Conservation (phyloP, 2,329 filamentous ascomycete genomes). For the Claviceps maximensis region DNA sequence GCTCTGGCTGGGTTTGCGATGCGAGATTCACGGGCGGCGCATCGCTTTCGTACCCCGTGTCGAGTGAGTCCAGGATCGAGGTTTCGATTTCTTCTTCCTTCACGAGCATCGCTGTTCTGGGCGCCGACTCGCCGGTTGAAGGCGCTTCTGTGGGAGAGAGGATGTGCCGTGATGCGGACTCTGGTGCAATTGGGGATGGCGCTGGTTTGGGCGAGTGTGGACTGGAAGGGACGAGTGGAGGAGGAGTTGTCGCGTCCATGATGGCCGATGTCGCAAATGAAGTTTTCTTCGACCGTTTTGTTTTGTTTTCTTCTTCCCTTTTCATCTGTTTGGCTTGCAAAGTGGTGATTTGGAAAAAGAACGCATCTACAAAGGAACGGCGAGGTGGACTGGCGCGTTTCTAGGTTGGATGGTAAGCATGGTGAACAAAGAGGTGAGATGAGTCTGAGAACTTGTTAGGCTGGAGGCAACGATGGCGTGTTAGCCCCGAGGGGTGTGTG, state of each 20-base stretch:
- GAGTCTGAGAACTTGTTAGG: background rate
- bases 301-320: background rate
- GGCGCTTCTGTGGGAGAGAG: background rate
- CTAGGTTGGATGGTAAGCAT: background rate
- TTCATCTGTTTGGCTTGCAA: background rate
- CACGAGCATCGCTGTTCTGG: background rate
- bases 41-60: conserved; percentile 7
- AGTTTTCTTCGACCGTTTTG: background rate
- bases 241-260: background rate
- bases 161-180: background rate
- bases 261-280: background rate
- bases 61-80: conserved; percentile 1
- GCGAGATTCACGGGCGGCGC: background rate
- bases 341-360: background rate
- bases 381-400: background rate
- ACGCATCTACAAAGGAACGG: background rate
- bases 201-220: background rate
- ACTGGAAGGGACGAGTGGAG: background rate
- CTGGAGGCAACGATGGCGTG: background rate
- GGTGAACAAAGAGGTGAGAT: background rate
- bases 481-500: background rate
- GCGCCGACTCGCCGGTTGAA: background rate
- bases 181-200: background rate
- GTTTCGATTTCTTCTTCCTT: conserved; percentile 3
- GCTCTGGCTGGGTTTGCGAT: conserved; percentile 14